A percentile compares a stretch with the other conserved stretches of the same genome.
phyloP scores from a whole-genome alignment of 306 rosid genomes.

The Trichosanthes truncata region DNA sequence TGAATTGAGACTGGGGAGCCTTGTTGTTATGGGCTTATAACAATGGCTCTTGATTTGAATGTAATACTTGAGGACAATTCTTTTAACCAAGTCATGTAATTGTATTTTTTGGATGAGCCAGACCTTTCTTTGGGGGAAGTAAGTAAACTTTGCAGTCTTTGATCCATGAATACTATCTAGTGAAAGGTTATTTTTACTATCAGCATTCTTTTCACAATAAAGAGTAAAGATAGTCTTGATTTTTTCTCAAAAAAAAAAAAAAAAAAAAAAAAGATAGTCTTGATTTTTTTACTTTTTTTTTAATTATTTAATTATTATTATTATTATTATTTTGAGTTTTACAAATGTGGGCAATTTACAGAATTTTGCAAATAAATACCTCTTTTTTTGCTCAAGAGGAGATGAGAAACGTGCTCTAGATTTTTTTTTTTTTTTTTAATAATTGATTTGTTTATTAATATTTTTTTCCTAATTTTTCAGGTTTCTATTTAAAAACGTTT shows the following conservation, averaged over 20 bases:
- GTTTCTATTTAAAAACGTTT: too few species aligned
- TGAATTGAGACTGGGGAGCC: not conserved
- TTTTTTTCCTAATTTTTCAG: too few species aligned
- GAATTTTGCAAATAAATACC: too few species aligned
- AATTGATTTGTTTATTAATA: too few species aligned
- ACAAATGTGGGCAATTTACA: too few species aligned
- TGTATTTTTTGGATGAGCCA: not conserved
- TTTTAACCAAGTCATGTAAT: conserved; percentile 12
- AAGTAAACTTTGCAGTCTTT: conserved; percentile 4
- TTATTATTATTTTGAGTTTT: too few species aligned
- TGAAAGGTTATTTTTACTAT: not conserved
- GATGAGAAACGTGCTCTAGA: too few species aligned
- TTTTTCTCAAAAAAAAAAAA: not conserved
- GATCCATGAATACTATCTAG: not conserved
- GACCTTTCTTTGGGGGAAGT: not conserved
- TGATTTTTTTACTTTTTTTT: not conserved
- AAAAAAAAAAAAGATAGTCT: not conserved
- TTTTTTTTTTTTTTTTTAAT: too few species aligned
- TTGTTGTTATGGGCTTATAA: not conserved
- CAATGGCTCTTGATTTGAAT: conserved; percentile 9
- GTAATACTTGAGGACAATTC: conserved; percentile 14
- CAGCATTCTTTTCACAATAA: not conserved
- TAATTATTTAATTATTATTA: too few species aligned
- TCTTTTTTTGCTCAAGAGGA: too few species aligned
- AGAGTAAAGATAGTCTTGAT: not conserved